Conservation (phyloP, 2,329 filamentous ascomycete genomes). For the Neofusicoccum sp. region DNA sequence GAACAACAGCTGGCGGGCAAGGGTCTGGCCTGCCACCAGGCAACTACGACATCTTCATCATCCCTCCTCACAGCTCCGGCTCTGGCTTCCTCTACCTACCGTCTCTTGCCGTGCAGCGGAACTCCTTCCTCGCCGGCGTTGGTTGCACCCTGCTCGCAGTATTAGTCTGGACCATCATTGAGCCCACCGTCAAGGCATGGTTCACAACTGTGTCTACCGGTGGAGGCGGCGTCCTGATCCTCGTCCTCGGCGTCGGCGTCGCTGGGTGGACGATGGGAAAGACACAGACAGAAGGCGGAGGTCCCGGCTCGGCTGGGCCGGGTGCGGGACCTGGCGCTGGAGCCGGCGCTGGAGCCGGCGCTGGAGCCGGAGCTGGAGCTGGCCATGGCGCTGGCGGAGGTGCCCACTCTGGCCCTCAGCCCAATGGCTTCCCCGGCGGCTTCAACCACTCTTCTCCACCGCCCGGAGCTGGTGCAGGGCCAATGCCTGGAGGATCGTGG, state of each 20-base stretch:
- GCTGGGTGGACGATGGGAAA: conserved; percentile 80
- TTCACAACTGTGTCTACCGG: conserved; percentile 65
- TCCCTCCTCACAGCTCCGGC: conserved; percentile 86
- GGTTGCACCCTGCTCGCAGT: conserved; percentile 72
- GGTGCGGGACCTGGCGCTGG: conserved; percentile 23
- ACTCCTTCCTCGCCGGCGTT: conserved; percentile 88
- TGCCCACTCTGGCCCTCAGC: conserved; percentile 29
- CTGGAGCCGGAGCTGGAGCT: conserved; percentile 28
- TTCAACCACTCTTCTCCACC: conserved; percentile 12
- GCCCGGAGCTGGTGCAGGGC: conserved; percentile 19
- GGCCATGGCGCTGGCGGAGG: conserved; percentile 26
- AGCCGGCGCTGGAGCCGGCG: conserved; percentile 25
- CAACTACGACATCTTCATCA: conserved; percentile 96
- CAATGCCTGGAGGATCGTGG: conserved; percentile 28
- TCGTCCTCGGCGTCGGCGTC: conserved; percentile 71
- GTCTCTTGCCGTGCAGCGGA: conserved; percentile 78
- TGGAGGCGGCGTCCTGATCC: conserved; percentile 68
- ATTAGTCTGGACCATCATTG: conserved; percentile 68
- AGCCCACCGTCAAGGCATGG: conserved; percentile 73
- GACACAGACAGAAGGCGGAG: conserved; percentile 54
- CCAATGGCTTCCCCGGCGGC: conserved; percentile 33
- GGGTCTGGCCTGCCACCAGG: conserved; percentile 72
- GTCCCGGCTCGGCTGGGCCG: conserved; percentile 23
- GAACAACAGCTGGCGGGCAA: conserved; percentile 44
- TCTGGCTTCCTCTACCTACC: conserved; percentile 93